Base-by-base conservation (phyloP, 305 asterid species). In the Striga hermonthica region DNA sequence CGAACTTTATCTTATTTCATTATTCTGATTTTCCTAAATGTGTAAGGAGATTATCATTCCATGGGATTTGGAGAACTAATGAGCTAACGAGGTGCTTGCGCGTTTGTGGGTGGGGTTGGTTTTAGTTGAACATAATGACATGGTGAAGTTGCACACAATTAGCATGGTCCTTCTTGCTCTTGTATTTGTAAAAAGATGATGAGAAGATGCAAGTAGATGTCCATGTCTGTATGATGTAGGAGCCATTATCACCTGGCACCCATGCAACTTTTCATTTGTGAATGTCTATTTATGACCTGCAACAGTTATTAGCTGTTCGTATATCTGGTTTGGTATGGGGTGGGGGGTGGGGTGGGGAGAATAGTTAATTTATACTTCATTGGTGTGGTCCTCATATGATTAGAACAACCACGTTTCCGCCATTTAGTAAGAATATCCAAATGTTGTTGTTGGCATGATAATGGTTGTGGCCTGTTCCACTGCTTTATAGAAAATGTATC, bases 1-100 rank as follows among this genome's bases (percentile, higher is more conserved):
- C 62, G 58, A 54, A 37, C 49, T 67, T 77, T 14, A 14, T 66
- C 64, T 34, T 44, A 71, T 79, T 53, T 62, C 15, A 39, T 5
- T 45, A 12, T 15, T 56, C 45, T 69, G 13, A 62, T n/a, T 47
- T 71, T 68, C 43, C 39, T 28, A 64, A 70, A 47, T 60, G 60
- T 39, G 38, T 47, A 35, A 40, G 65, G 16, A 56, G 60, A 66
- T 62, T 53, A 4, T 43, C 41, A 38, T 37, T 16, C 43, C 64
- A 9, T 5, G 13, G 9, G 38, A 22, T 8, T 8, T 54, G 8
- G 36, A 54, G 11, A 28, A 22, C 59, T 16, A 22, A 22, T 54
- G 38, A 36, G 9, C 8, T 12, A 16, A 22, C 10, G 57, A 14
- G 8, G 9, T 6, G 57, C 9, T 5, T 53, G 22, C 9, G 59